A percentile compares a stretch with the other conserved stretches of the same genome.
These are phyloP conservation scores for Smittium culicis DNA, from an alignment of 371 early-diverging fungal species.

Conservation along the genomic window DNA sequence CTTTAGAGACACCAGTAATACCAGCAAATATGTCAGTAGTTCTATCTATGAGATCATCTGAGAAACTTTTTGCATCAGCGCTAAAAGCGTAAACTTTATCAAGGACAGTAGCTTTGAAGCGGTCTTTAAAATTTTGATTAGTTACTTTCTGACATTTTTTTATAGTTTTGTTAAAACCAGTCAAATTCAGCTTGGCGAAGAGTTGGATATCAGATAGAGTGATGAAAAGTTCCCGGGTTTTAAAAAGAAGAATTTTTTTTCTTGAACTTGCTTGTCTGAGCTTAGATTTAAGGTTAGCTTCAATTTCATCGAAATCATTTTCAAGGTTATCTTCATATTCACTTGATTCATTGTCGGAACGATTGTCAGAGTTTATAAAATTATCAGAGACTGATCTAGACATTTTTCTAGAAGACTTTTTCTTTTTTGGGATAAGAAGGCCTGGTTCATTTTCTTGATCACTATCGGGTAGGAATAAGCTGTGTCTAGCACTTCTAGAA, in stretches of 20 bases:
- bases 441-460: too few relatives aligned
- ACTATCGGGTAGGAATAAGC: not conserved
- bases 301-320: not conserved
- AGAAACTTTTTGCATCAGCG: constrained; percentile 34
- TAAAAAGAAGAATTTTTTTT: not conserved
- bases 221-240: constrained; percentile 51
- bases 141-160: constrained; percentile 94
- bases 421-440: not conserved
- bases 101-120: constrained; percentile 37
- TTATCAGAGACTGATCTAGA: not conserved
- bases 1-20: constrained; percentile 26
- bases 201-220: constrained; percentile 70
- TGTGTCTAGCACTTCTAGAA: not conserved
- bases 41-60: constrained; percentile 46
- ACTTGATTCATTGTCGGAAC: not conserved
- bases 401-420: not conserved
- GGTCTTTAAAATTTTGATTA: constrained; percentile 39
- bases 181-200: constrained; percentile 82
- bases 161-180: constrained; percentile 88
- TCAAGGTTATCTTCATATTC: not conserved
- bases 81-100: constrained; percentile 49
- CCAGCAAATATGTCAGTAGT: constrained; percentile 17
- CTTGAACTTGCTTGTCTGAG: not conserved
- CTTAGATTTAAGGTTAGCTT: not conserved
- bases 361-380: too few relatives aligned